These are phyloP conservation scores for Rhododendron molle DNA, from an alignment of 148 eudicot genomes.

Conservation along the genomic window DNA sequence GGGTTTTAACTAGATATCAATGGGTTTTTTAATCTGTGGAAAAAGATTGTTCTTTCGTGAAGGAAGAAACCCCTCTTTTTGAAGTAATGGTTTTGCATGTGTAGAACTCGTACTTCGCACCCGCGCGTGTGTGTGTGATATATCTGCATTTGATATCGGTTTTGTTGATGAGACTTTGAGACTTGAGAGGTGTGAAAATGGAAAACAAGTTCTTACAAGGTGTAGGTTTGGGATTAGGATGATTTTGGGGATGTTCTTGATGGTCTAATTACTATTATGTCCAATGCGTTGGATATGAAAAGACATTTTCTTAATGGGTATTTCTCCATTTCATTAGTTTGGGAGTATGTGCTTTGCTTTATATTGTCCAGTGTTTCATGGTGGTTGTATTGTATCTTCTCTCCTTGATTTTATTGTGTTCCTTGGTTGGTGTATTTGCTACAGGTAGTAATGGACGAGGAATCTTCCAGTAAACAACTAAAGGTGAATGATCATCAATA, in stretches of 20 bases:
- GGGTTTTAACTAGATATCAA: background rate
- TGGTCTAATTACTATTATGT: background rate
- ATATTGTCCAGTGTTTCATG: background rate
- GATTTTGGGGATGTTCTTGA: background rate
- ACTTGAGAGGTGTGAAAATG: background rate
- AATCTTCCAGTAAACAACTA: constrained; percentile 35
- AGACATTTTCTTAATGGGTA: background rate
- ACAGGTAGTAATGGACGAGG: constrained; percentile 64
- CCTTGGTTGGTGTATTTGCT: constrained; percentile 30
- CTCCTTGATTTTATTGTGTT: background rate
- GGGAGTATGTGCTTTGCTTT: background rate
- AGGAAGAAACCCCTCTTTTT: background rate
- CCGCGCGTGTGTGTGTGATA: too few relatives aligned
- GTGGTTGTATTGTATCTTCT: background rate
- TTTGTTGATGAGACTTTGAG: background rate
- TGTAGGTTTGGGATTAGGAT: background rate
- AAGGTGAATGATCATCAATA: constrained; percentile 37
- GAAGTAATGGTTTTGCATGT: background rate
- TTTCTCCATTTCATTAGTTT: background rate
- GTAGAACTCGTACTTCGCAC: background rate
- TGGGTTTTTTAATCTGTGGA: background rate
- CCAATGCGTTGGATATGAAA: background rate
- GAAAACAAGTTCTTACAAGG: background rate
- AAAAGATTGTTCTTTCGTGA: background rate
- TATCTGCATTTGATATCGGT: background rate